Conservation (phyloP, 805 yeast species). For the Kuraishia capsulata region DNA sequence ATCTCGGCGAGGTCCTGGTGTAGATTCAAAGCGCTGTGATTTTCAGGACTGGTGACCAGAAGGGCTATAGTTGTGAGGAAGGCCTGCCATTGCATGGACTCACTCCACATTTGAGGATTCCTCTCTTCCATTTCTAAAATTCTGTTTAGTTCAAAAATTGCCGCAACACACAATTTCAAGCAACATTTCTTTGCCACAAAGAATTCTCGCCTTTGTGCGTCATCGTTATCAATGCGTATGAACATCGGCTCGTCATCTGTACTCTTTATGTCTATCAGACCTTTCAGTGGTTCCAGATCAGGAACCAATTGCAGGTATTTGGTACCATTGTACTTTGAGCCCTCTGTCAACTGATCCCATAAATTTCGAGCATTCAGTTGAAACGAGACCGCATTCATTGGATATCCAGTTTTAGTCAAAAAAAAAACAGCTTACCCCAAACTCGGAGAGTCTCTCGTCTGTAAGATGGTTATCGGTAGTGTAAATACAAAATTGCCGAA, state of each 20-base stretch:
- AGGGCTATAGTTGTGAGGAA: constrained; percentile 13
- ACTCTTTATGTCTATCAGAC: too few species aligned
- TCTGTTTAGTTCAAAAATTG: not conserved
- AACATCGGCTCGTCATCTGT: too few species aligned
- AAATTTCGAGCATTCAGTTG: too few species aligned
- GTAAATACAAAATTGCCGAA: too few species aligned
- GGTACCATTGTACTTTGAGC: too few species aligned
- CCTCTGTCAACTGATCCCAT: too few species aligned
- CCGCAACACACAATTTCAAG: not conserved
- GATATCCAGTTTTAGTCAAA: too few species aligned
- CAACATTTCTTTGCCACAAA: not conserved
- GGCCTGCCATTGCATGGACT: not conserved
- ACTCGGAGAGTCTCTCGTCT: too few species aligned
- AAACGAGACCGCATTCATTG: too few species aligned
- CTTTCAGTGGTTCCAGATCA: not conserved
- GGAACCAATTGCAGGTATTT: not conserved
- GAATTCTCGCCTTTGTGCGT: not conserved
- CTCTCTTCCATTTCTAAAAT: not conserved
- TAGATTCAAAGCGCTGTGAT: constrained; percentile 12
- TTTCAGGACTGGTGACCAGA: constrained; percentile 18
- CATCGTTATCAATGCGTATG: not conserved
- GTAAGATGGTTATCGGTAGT: too few species aligned
- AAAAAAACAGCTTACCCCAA: too few species aligned
- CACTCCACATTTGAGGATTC: not conserved
- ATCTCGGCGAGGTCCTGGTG: not conserved